Conservation (phyloP, 1,284 basidiomycete genomes). For the Leccinum subspadiceum region DNA sequence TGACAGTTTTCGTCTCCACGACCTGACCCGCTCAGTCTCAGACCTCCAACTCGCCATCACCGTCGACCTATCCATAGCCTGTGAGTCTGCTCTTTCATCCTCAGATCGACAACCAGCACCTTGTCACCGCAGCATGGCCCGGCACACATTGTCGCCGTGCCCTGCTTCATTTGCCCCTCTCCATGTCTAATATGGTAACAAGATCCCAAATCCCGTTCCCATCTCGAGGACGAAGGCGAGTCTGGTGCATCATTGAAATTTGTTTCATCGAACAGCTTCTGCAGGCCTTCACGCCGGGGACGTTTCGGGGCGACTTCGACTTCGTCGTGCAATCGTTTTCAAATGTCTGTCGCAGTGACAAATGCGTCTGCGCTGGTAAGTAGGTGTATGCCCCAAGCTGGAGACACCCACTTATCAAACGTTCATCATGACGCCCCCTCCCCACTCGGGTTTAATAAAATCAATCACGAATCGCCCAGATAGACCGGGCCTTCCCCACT, state of each 20-base stretch:
- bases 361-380: slow-evolving; percentile 8
- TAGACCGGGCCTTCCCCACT: slow-evolving; percentile 3
- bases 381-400: slow-evolving; percentile 4
- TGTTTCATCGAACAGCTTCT: slow-evolving; percentile 8
- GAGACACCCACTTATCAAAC: slow-evolving; percentile 1
- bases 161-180: slow-evolving; percentile 20
- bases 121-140: neutral
- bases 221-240: slow-evolving; percentile 11
- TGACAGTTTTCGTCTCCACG: neutral
- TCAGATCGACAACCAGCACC: slow-evolving; percentile 15
- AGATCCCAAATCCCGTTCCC: neutral
- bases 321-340: slow-evolving; percentile 2
- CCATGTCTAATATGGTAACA: slow-evolving; percentile 7
- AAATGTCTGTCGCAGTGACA: slow-evolving; percentile 15
- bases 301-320: slow-evolving; percentile 5
- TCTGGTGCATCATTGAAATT: slow-evolving; percentile 19
- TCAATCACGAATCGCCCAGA: slow-evolving; percentile 10
- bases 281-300: slow-evolving; percentile 3
- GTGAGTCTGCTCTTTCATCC: slow-evolving; percentile 22
- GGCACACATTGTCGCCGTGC: slow-evolving; percentile 3
- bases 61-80: neutral
- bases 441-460: slow-evolving; percentile 11
- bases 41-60: slow-evolving; percentile 7
- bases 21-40: slow-evolving; percentile 3
- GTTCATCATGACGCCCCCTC: slow-evolving; percentile 1